phyloP scores from a whole-genome alignment of 169 alveolate species.

The Plasmodium gonderi region DNA sequence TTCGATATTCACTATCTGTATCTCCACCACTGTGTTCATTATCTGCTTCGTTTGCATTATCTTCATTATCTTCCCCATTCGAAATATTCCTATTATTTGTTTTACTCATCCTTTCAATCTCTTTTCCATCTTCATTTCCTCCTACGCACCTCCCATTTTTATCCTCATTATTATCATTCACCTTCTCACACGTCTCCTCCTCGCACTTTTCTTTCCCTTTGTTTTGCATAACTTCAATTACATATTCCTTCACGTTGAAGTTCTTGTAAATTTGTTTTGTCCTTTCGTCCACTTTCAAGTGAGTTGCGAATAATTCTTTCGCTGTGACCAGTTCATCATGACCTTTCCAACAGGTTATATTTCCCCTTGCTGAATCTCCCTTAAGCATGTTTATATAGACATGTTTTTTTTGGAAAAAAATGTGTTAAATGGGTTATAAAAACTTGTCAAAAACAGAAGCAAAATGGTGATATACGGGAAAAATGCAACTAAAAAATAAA shows the following conservation, averaged over 20 bases:
- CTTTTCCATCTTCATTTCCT: background rate
- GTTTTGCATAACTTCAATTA: slow-evolving; percentile 1
- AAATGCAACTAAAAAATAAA: background rate
- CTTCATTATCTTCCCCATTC: background rate
- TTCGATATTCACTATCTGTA: background rate
- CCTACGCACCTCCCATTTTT: background rate
- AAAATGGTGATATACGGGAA: background rate
- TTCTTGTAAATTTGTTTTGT: slow-evolving; percentile 21
- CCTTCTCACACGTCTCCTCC: background rate
- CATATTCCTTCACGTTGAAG: slow-evolving; percentile 54
- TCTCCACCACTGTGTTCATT: background rate
- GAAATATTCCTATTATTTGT: no score
- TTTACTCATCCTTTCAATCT: no score
- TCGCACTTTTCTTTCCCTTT: background rate
- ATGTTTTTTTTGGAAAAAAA: background rate
- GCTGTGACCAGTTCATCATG: slow-evolving; percentile 36
- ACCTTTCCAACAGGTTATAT: background rate
- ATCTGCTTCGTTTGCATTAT: background rate
- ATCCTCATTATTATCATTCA: background rate
- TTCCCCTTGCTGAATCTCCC: background rate
- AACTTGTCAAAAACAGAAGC: background rate
- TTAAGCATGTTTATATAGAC: slow-evolving; percentile 17
- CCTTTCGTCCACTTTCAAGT: slow-evolving; percentile 55
- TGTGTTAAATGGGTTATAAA: no score
- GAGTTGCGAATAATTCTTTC: slow-evolving; percentile 29